Evolutionary conservation across 176 grass and related monocot species (phyloP).

Genomic region (Oryza australiensis): DNA sequence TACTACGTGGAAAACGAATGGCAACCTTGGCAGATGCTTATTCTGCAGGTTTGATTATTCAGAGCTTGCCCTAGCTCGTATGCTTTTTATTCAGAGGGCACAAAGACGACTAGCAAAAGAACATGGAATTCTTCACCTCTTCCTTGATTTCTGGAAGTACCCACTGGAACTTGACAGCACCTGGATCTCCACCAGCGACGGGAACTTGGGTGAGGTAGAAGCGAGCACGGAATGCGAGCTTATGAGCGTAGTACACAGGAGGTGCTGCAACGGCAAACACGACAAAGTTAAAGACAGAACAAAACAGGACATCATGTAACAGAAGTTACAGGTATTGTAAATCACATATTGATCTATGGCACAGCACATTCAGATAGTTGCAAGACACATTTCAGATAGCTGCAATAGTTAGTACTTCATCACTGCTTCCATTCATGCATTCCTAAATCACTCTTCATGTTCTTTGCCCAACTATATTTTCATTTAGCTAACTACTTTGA

Average conservation of each 20-base stretch:
- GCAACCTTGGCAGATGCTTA: neutral
- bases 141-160: conserved; percentile 56
- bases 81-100: neutral
- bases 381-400: neutral
- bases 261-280: conserved; percentile 42
- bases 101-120: conserved; percentile 54
- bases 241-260: conserved; percentile 78
- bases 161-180: neutral
- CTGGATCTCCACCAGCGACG: neutral
- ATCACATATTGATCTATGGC: no score
- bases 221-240: conserved; percentile 64
- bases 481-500: neutral
- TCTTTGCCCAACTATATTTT: neutral
- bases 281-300: neutral
- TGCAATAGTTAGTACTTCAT: neutral
- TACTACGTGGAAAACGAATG: neutral
- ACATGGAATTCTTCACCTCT: conserved; percentile 69
- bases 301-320: neutral
- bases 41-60: neutral
- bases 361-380: neutral
- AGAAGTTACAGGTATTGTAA: neutral
- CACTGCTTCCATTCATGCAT: neutral
- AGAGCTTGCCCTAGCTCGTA: neutral
- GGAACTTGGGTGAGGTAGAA: conserved; percentile 46
- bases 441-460: neutral